Base-by-base conservation (phyloP, 2,329 filamentous ascomycete species). In the Colletotrichum godetiae region DNA sequence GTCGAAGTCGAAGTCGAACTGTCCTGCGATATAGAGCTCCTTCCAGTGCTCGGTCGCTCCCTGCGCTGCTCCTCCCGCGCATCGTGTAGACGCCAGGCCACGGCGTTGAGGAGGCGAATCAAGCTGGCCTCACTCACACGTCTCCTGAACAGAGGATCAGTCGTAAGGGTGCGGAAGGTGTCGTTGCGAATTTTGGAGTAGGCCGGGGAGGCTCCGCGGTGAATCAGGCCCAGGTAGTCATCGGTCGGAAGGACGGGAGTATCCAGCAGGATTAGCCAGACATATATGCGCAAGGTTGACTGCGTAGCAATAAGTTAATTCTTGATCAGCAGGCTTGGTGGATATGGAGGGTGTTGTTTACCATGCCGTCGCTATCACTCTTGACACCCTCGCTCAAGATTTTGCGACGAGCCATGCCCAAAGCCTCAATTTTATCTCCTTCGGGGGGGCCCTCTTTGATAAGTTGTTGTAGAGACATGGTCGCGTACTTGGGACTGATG, bases 121-220 rank as follows among this genome's bases (percentile, higher is more conserved):
- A 99, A 86, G 82, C 94, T 97, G 74, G 97, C 97, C 83, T 99
- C 97, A 71, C 95, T 98, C 73, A 99, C 97, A 71, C 96, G 93
- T 37, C 97, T 92, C 74, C 97, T 94, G 87, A 98, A 99, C 46
- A 99, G 90, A n/a, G 96, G 95, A 79, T 99, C 97, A 64, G 96
- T 98, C 37, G 97, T 97, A 67, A 99, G 88, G 0, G 97, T 99
- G 78, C 97, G 94, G 82, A 98, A 98, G 53, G 97, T 98, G 82
- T 99, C 97, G 84, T 99, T 98, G 81, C 95, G 94, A 80, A 99
- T 99, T 85, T 99, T 99, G 79, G 94, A 92, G 85, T 99, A 98
- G 58, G 95, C 95, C 0, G 96, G 95, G 3, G 96, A 98, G 29
- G 96, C 94, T 75, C 97, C 96, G 75, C 97, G 94, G 80, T 97